A percentile compares a stretch with the other conserved stretches of the same genome.
Evolutionary conservation across 805 yeast species (phyloP).

Genomic region (Nakazawaea sp.): DNA sequence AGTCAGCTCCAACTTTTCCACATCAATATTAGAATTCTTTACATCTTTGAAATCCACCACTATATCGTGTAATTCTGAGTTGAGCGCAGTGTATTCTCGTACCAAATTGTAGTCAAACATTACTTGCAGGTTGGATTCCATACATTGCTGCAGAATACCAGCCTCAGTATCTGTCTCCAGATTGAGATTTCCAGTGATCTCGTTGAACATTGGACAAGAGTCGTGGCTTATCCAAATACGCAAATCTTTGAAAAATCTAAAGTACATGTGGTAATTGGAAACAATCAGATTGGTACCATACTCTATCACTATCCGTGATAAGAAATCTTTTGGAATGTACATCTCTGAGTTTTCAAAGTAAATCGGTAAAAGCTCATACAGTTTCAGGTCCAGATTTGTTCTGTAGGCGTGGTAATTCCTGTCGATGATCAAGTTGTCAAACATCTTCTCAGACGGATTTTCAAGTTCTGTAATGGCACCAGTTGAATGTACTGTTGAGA

Average conservation of each 20-base stretch:
- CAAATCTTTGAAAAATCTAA: slow-evolving; percentile 18
- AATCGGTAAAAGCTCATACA: slow-evolving; percentile 47
- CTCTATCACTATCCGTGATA: slow-evolving; percentile 29
- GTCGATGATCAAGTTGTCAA: slow-evolving; percentile 30
- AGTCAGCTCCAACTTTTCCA: background rate
- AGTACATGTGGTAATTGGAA: slow-evolving; percentile 13
- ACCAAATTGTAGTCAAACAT: background rate
- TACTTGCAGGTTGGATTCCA: background rate
- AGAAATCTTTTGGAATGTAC: slow-evolving; percentile 34
- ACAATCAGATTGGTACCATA: slow-evolving; percentile 20
- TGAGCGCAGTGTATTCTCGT: background rate
- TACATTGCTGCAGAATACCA: slow-evolving; percentile 3
- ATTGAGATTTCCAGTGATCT: background rate
- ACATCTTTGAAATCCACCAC: background rate
- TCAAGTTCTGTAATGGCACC: background rate
- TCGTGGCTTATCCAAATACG: slow-evolving; percentile 19
- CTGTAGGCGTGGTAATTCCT: slow-evolving; percentile 50
- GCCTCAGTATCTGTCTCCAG: background rate
- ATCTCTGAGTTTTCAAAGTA: slow-evolving; percentile 51
- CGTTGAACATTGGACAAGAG: slow-evolving; percentile 13
- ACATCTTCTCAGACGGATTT: background rate
- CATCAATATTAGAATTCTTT: background rate
- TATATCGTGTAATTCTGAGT: background rate
- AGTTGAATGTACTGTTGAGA: background rate
- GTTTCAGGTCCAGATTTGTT: slow-evolving; percentile 28